Conservation (phyloP, 305 asterid species). For the Fraxinus latifolia region DNA sequence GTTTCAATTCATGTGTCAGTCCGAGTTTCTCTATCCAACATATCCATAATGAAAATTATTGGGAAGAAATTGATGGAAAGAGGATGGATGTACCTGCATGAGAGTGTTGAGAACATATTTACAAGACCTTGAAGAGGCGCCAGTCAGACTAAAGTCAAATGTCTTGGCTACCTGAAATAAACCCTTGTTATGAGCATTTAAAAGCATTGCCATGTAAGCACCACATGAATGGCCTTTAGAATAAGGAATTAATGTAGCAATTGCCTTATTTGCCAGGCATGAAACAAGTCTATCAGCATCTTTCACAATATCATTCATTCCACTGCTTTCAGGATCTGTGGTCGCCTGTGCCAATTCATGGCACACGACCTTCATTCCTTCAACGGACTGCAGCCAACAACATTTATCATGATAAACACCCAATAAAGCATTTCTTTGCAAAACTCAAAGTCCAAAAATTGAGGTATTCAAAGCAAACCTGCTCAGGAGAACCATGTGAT, state of each 20-base stretch:
- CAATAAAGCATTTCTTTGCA: not conserved
- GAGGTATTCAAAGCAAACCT: slow-evolving; percentile 46
- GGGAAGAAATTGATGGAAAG: slow-evolving; percentile 8
- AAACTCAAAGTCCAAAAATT: not conserved
- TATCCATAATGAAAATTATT: not conserved
- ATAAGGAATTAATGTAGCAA: slow-evolving; percentile 1
- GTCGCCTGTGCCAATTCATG: slow-evolving; percentile 85
- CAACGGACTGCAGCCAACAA: slow-evolving; percentile 75
- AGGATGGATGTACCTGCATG: slow-evolving; percentile 67
- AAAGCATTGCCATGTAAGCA: slow-evolving; percentile 16
- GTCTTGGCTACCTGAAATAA: slow-evolving; percentile 84
- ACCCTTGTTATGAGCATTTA: slow-evolving; percentile 18
- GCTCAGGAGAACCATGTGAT: slow-evolving; percentile 86
- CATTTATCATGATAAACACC: not conserved
- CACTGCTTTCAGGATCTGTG: slow-evolving; percentile 79
- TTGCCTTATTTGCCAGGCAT: slow-evolving; percentile 92
- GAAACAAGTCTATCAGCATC: slow-evolving; percentile 98
- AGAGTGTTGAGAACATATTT: slow-evolving; percentile 98
- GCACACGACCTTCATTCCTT: slow-evolving; percentile 98
- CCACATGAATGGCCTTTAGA: slow-evolving; percentile 10
- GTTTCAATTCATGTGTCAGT: not conserved
- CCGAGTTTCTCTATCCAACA: slow-evolving; percentile 10
- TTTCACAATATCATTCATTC: slow-evolving; percentile 72
- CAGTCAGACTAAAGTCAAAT: slow-evolving; percentile 88
- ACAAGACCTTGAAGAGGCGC: slow-evolving; percentile 98